phyloP scores from a whole-genome alignment of 2,329 filamentous ascomycete genomes.

The Didymellaceae sp. region DNA sequence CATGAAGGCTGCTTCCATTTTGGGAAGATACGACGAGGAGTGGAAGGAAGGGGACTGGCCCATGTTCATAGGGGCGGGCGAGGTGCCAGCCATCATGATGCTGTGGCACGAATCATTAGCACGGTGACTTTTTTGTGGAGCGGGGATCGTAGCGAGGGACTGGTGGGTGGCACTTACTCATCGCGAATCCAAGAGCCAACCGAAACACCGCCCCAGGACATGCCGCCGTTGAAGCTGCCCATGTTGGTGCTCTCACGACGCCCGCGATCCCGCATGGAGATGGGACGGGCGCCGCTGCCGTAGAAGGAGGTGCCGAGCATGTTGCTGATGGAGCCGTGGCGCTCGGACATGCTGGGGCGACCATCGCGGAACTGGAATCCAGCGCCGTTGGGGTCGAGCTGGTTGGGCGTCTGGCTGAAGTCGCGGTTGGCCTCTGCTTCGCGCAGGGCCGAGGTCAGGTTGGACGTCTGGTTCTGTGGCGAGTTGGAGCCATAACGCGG shows the following conservation, averaged over 20 bases:
- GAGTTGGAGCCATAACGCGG: conserved; percentile 63
- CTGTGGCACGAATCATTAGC: conserved; percentile 56
- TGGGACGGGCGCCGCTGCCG: conserved; percentile 64
- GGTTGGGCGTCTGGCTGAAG: conserved; percentile 48
- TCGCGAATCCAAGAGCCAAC: conserved; percentile 97
- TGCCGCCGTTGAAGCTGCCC: conserved; percentile 73
- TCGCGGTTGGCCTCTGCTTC: conserved; percentile 50
- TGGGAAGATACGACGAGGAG: conserved; percentile 94
- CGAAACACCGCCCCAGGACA: conserved; percentile 97
- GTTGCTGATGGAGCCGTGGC: conserved; percentile 63
- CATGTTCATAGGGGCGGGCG: conserved; percentile 73
- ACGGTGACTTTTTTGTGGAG: conserved; percentile 14
- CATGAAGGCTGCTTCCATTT: conserved; percentile 97
- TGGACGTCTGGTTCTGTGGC: conserved; percentile 67
- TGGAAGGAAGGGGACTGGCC: conserved; percentile 94
- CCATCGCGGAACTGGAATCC: conserved; percentile 39
- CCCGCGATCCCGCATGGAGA: conserved; percentile 64
- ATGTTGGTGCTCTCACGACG: conserved; percentile 66
- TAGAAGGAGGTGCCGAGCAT: conserved; percentile 58
- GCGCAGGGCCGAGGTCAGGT: conserved; percentile 67
- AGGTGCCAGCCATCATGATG: conserved; percentile 94
- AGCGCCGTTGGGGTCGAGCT: conserved; percentile 46
- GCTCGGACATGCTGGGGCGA: conserved; percentile 48
- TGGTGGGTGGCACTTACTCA: conserved; percentile 73
- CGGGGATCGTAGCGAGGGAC: conserved; percentile 2